Base-by-base conservation (phyloP, 2,329 filamentous ascomycete species). In the Aspergillus ustus region DNA sequence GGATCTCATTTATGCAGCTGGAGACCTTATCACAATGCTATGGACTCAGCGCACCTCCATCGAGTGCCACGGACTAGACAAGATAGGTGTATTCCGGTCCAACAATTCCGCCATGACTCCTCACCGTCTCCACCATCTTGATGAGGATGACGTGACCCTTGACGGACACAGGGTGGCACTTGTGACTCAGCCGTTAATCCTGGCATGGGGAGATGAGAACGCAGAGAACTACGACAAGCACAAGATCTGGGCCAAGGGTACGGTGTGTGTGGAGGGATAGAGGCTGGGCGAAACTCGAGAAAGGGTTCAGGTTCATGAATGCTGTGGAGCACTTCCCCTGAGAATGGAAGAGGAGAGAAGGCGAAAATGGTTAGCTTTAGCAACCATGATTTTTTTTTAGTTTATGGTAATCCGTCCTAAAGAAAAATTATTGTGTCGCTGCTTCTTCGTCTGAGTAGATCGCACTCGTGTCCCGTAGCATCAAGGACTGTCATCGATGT, bases 161-260 rank as follows among this genome's bases (percentile, higher is more conserved):
- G 66, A 70, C 45, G 63, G 68, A 13, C 59, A 61, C 7, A 20
- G 31, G 17, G 57, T 66, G 2, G 40, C 67, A 19, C 58, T 66
- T 1, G 28, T 68, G 7, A 57, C 70, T 6, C 67, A 70, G 15
- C 67, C 69, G 4, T 63, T 60, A 11, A 29, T 72, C 9, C 15
- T 71, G 13, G 67, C 65, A 1, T 69, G 63, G 51, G 69, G 68
- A 4, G 63, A 66, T 43, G 66, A 68, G 31, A 55, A 69, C 34
- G 69, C 63, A 1, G 68, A 70, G 49, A 44, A 69, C 45, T 71
- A 69, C 40, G 56, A 70, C 9, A 29, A 63, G 8, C 29, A 45
- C 28, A 69, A 68, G 31, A 50, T 70, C 15, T 70, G 67, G 69
- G 61, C 66, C 2, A 55, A 61, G 46, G 67, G 62, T 1, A 59